Conservation (phyloP, 768 basidiomycete species). For the Lactarius sp. region DNA sequence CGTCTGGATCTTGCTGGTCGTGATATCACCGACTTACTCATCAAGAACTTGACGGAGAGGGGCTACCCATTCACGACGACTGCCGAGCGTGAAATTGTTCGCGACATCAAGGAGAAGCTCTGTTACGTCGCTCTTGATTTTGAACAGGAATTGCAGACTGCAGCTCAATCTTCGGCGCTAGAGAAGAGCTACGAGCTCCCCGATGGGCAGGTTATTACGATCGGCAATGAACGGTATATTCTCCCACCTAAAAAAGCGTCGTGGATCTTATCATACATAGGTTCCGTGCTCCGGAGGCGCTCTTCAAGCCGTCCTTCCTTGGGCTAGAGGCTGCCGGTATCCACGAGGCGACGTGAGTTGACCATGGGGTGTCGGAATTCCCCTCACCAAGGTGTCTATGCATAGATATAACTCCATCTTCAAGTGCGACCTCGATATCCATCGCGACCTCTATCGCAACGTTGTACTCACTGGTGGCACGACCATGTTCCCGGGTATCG, state of each 20-base stretch:
- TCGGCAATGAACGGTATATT: conserved; percentile 56
- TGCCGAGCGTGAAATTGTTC: conserved; percentile 88
- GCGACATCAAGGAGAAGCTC: conserved; percentile 92
- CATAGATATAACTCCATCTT: conserved; percentile 51
- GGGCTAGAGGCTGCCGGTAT: conserved; percentile 83
- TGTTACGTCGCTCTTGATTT: conserved; percentile 95
- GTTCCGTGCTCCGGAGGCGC: conserved; percentile 53
- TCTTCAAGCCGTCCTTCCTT: conserved; percentile 55
- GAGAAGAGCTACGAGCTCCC: conserved; percentile 95
- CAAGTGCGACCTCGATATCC: conserved; percentile 77
- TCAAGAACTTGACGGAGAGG: conserved; percentile 85
- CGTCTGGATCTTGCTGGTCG: conserved; percentile 90
- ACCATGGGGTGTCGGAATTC: not conserved
- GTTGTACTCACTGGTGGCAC: conserved; percentile 66
- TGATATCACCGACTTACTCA: conserved; percentile 80
- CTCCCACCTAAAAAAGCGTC: not conserved
- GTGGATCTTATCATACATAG: conserved; percentile 27
- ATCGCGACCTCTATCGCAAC: conserved; percentile 76
- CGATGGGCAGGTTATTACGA: conserved; percentile 88
- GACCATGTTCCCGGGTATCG: conserved; percentile 88
- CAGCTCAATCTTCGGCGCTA: conserved; percentile 79
- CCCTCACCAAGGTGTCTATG: conserved; percentile 8
- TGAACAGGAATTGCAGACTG: conserved; percentile 88
- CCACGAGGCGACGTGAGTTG: conserved; percentile 53
- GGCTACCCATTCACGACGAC: conserved; percentile 94